A percentile compares a stretch with the other conserved stretches of the same genome.
phyloP scores from a whole-genome alignment of 768 basidiomycete species.

The Floccularia luteovirens region DNA sequence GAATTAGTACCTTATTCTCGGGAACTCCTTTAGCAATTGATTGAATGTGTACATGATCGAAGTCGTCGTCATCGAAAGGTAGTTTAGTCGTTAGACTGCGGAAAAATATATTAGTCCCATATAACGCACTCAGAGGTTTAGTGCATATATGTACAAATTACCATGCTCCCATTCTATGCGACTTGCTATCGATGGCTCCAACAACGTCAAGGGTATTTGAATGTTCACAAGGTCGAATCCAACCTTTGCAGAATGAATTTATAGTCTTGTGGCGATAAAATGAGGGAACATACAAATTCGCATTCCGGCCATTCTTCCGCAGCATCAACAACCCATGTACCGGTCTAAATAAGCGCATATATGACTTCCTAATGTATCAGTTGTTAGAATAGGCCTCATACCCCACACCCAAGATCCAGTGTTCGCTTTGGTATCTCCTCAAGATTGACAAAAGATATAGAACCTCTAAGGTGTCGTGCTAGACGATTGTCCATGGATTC shows the following conservation, averaged over 20 bases:
- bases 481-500: constrained; percentile 50
- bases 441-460: constrained; percentile 57
- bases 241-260: constrained; percentile 32
- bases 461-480: constrained; percentile 37
- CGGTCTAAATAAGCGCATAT: constrained; percentile 31
- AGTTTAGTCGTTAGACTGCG: constrained; percentile 53
- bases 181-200: constrained; percentile 42
- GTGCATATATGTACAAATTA: constrained; percentile 49
- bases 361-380: constrained; percentile 2
- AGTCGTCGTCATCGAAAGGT: constrained; percentile 78
- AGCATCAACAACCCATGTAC: constrained; percentile 67
- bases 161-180: constrained; percentile 71
- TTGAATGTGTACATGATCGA: constrained; percentile 74
- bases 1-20: constrained; percentile 58
- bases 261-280: background rate
- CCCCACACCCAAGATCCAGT: constrained; percentile 71
- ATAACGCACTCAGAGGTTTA: background rate
- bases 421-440: constrained; percentile 41
- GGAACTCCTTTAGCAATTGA: constrained; percentile 61
- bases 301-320: constrained; percentile 64
- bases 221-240: constrained; percentile 76
- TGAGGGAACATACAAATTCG: constrained; percentile 41
- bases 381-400: constrained; percentile 24
- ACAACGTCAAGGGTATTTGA: constrained; percentile 48
- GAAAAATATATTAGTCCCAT: background rate